phyloP scores from a whole-genome alignment of 306 rosid genomes.

The Prunus mira region DNA sequence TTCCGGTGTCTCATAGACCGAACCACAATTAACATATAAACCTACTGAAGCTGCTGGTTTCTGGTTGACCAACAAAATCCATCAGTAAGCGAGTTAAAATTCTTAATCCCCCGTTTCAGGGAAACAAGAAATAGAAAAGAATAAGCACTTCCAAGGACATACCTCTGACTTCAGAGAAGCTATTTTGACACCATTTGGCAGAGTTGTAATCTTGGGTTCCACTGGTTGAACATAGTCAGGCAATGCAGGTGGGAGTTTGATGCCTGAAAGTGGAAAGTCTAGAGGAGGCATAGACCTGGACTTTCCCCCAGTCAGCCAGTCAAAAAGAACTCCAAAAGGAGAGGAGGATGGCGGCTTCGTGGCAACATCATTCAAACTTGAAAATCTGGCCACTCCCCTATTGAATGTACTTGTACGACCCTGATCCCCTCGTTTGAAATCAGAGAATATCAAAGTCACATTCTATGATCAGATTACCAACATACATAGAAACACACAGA shows the following conservation, averaged over 20 bases:
- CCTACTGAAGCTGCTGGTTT: conserved; percentile 84
- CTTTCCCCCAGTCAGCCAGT: conserved; percentile 69
- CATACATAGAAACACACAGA: not conserved
- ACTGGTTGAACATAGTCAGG: conserved; percentile 71
- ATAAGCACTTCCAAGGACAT: conserved; percentile 15
- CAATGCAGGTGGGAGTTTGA: conserved; percentile 63
- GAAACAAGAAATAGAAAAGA: not conserved
- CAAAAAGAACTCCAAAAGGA: conserved; percentile 60
- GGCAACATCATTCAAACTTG: conserved; percentile 67
- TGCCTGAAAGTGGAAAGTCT: conserved; percentile 66
- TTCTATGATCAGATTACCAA: conserved; percentile 11
- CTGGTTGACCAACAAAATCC: conserved; percentile 40
- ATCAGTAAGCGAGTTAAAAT: not conserved
- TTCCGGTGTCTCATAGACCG: conserved; percentile 70
- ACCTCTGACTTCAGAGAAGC: conserved; percentile 78
- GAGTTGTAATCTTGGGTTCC: conserved; percentile 64
- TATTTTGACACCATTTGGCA: conserved; percentile 76
- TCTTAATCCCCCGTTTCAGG: not conserved
- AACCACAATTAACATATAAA: conserved; percentile 72
- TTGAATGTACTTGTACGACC: conserved; percentile 36
- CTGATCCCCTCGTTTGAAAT: conserved; percentile 34
- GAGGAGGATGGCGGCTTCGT: conserved; percentile 41
- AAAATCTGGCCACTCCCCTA: conserved; percentile 51
- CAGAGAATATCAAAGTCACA: not conserved
- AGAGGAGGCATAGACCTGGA: conserved; percentile 56